Conservation (phyloP, 139 green algal genomes). For the Spirogloea muscicola region DNA sequence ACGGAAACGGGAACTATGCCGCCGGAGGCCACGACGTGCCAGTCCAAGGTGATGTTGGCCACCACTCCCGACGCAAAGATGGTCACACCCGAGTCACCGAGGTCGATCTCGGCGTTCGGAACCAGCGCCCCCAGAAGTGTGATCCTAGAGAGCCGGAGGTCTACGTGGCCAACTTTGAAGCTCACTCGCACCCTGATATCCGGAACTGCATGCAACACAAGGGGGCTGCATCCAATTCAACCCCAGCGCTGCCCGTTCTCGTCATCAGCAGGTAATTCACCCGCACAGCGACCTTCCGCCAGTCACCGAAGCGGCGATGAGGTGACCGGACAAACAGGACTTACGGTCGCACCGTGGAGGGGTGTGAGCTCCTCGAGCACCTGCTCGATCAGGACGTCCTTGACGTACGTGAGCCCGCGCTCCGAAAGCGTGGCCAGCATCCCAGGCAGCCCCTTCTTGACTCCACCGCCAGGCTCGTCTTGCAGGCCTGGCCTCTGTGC, state of each 20-base stretch:
- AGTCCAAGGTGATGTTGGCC: constrained; percentile 23
- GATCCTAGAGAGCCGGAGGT: background rate
- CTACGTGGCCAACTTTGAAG: background rate
- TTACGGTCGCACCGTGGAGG: too few relatives aligned
- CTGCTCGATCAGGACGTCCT: constrained; percentile 26
- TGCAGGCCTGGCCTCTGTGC: too few relatives aligned
- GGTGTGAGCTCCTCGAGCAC: constrained; percentile 24
- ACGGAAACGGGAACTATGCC: background rate
- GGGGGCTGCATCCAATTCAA: too few relatives aligned
- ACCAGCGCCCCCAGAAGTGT: background rate
- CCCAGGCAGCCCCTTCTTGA: too few relatives aligned
- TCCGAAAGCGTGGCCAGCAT: constrained; percentile 22
- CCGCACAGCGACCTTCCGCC: too few relatives aligned
- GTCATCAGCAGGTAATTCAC: too few relatives aligned
- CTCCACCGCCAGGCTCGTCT: too few relatives aligned
- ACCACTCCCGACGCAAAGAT: constrained; percentile 26
- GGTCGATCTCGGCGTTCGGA: constrained; percentile 9
- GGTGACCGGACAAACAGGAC: too few relatives aligned
- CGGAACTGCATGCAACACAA: too few relatives aligned
- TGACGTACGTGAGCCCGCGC: constrained; percentile 20
- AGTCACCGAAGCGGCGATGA: too few relatives aligned
- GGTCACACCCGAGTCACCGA: background rate
- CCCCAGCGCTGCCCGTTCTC: too few relatives aligned
- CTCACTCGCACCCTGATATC: background rate
- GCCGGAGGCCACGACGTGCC: background rate